Evolutionary conservation across 345 rosid species (phyloP).

Genomic region (Crucihimalaya himalaica): DNA sequence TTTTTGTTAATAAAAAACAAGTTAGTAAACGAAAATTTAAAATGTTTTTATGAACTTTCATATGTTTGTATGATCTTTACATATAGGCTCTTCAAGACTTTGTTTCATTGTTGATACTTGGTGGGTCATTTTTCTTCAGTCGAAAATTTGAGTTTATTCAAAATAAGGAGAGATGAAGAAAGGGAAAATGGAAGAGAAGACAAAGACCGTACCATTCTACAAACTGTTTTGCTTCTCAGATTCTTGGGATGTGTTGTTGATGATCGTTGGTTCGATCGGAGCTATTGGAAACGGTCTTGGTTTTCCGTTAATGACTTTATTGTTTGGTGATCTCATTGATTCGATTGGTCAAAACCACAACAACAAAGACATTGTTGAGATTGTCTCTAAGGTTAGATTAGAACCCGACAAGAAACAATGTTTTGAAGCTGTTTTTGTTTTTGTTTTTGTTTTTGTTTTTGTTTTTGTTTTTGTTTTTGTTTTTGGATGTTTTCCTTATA

Average conservation of each 20-base stretch:
- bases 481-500: neutral
- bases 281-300: neutral
- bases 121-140: neutral
- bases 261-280: neutral
- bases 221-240: neutral
- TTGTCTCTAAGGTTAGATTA: neutral
- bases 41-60: neutral
- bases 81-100: neutral
- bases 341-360: neutral
- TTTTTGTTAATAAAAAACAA: too few species aligned
- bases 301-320: neutral
- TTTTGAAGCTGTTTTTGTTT: neutral
- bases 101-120: neutral
- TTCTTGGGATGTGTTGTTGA: neutral
- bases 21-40: too few species aligned
- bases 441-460: neutral
- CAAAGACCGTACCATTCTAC: neutral
- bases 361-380: neutral
- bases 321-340: neutral
- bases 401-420: neutral
- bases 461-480: neutral
- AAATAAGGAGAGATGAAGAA: neutral
- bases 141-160: neutral
- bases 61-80: neutral
- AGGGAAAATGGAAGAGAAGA: neutral